phyloP scores from a whole-genome alignment of 805 yeast genomes.

The Peterozyma toletana region DNA sequence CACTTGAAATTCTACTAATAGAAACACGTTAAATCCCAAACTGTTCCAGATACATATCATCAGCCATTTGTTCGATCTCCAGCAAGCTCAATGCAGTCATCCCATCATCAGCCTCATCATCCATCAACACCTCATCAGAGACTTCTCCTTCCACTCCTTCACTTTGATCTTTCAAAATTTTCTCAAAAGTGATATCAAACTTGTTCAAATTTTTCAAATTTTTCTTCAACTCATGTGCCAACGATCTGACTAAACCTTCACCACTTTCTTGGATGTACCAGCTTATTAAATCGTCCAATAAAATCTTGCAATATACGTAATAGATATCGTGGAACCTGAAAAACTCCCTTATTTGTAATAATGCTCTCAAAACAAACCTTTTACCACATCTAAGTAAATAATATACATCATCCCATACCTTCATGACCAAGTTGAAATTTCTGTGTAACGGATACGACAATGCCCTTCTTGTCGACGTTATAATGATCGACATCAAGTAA shows the following conservation, averaged over 20 bases:
- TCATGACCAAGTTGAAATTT: slow-evolving; percentile 48
- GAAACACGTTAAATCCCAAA: background rate
- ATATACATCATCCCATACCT: slow-evolving; percentile 74
- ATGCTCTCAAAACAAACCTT: slow-evolving; percentile 48
- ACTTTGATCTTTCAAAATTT: slow-evolving; percentile 13
- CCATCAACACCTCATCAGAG: slow-evolving; percentile 28
- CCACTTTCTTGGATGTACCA: slow-evolving; percentile 65
- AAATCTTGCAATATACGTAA: slow-evolving; percentile 72
- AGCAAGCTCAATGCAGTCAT: slow-evolving; percentile 37
- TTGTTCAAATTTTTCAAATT: slow-evolving; percentile 31
- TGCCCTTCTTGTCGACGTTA: slow-evolving; percentile 66
- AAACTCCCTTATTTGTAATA: slow-evolving; percentile 59
- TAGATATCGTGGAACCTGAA: slow-evolving; percentile 81
- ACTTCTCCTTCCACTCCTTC: slow-evolving; percentile 28
- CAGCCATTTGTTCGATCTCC: slow-evolving; percentile 57
- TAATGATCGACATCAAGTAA: slow-evolving; percentile 44
- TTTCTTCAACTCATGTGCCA: slow-evolving; percentile 59
- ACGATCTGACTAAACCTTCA: slow-evolving; percentile 49
- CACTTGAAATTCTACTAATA: no score
- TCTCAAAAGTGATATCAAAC: slow-evolving; percentile 49
- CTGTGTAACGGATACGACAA: slow-evolving; percentile 77
- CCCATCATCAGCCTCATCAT: slow-evolving; percentile 18
- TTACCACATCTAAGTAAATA: slow-evolving; percentile 62
- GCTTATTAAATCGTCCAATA: slow-evolving; percentile 68
- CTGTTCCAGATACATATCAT: slow-evolving; percentile 29